phyloP scores from a whole-genome alignment of 1,284 basidiomycete species.

The Microbotryomycetes sp. region DNA sequence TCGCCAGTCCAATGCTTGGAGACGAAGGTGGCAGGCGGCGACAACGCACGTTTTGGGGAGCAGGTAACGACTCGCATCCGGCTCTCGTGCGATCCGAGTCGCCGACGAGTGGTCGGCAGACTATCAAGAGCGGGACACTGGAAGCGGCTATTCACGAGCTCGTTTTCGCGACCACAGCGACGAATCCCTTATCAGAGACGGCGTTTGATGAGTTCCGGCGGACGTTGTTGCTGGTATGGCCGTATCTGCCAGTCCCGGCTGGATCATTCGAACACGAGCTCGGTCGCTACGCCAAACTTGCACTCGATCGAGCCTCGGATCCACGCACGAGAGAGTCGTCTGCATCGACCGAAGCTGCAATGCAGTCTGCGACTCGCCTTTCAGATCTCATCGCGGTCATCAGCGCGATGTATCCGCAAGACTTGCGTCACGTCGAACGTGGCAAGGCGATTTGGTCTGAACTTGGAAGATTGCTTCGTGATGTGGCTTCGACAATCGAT shows the following conservation, averaged over 20 bases:
- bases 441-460: background rate
- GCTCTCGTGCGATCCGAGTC: constrained; percentile 49
- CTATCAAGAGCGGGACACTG: constrained; percentile 48
- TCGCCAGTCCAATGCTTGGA: background rate
- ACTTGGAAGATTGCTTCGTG: background rate
- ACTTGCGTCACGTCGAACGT: background rate
- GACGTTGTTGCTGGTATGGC: constrained; percentile 54
- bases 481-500: background rate
- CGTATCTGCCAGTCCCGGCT: constrained; percentile 49
- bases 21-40: constrained; percentile 11
- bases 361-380: background rate
- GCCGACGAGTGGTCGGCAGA: constrained; percentile 40
- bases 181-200: background rate
- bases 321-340: background rate
- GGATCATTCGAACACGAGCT: constrained; percentile 61
- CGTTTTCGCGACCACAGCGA: constrained; percentile 47
- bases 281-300: constrained; percentile 45
- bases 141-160: constrained; percentile 71
- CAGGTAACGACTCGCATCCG: constrained; percentile 55
- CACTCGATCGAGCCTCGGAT: background rate
- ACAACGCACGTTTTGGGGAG: constrained; percentile 64
- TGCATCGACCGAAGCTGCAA: background rate
- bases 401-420: background rate
- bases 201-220: constrained; percentile 57
- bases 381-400: background rate